Percentiles rank a stretch among this genome's conserved stretches.
These are phyloP conservation scores for Avena insularis DNA, from an alignment of 176 grass and related monocot genomes.

Conservation along the genomic window DNA sequence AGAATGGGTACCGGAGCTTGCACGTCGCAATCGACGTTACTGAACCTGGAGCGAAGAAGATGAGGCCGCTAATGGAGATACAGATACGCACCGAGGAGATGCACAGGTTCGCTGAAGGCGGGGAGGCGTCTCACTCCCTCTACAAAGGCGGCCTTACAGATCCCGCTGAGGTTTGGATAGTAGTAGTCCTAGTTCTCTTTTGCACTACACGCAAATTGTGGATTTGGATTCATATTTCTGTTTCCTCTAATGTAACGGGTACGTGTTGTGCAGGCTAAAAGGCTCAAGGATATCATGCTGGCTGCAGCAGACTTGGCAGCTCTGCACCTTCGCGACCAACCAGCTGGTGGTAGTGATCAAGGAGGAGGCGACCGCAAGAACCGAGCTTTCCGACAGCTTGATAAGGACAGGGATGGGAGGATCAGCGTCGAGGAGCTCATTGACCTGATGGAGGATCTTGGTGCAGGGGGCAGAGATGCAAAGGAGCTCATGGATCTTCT, in stretches of 20 bases:
- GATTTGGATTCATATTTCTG: neutral
- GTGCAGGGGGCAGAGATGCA: constrained; percentile 68
- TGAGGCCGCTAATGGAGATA: constrained; percentile 80
- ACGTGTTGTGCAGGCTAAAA: neutral
- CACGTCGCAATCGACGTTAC: constrained; percentile 81
- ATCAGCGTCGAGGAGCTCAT: constrained; percentile 89
- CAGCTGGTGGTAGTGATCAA: constrained; percentile 30
- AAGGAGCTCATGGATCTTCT: constrained; percentile 78
- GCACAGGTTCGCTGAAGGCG: constrained; percentile 68
- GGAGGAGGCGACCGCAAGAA: constrained; percentile 46
- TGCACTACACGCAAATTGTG: neutral
- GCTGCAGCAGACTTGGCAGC: constrained; percentile 79
- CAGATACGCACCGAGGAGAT: constrained; percentile 82
- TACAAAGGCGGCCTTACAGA: constrained; percentile 89
- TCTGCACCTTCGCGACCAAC: constrained; percentile 70
- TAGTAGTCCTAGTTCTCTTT: neutral
- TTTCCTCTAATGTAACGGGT: no score
- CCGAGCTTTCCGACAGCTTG: constrained; percentile 60
- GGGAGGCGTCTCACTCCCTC: constrained; percentile 82
- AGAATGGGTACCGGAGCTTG: constrained; percentile 85
- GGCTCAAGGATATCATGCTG: constrained; percentile 69
- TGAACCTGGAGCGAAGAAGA: constrained; percentile 45
- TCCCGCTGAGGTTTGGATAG: constrained; percentile 60
- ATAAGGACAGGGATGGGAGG: constrained; percentile 74
- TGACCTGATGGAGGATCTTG: constrained; percentile 82